These are phyloP conservation scores for Fusarium pseudocircinatum DNA, from an alignment of 2,329 filamentous ascomycete species.

Conservation along the genomic window DNA sequence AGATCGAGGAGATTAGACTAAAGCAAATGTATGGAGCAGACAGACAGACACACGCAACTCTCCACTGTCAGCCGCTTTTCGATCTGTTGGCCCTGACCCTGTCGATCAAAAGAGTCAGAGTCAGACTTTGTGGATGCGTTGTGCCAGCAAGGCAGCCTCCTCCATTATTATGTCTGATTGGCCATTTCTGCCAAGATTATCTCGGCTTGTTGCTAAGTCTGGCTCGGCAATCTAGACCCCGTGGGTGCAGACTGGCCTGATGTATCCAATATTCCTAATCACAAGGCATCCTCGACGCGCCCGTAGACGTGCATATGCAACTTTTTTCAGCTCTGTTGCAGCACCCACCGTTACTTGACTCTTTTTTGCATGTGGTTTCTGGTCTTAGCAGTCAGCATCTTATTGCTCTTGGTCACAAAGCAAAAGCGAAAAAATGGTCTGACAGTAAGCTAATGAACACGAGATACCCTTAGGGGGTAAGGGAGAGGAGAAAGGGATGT, in stretches of 20 bases:
- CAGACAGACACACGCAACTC: not conserved
- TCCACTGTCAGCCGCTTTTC: not conserved
- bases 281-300: slow-evolving; percentile 21
- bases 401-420: slow-evolving; percentile 8
- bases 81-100: not conserved
- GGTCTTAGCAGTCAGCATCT: slow-evolving; percentile 11
- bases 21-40: not conserved
- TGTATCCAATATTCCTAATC: not conserved
- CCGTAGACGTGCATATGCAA: slow-evolving; percentile 27
- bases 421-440: slow-evolving; percentile 5
- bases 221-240: slow-evolving; percentile 11
- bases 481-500: not conserved
- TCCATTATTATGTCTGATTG: not conserved
- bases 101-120: not conserved
- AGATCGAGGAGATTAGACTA: not conserved
- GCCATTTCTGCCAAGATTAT: not conserved
- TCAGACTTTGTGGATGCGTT: not conserved
- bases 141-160: not conserved
- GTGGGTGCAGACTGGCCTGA: slow-evolving; percentile 11
- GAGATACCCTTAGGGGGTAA: slow-evolving; percentile 6
- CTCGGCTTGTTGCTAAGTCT: slow-evolving; percentile 15
- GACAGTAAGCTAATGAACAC: slow-evolving; percentile 15
- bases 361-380: not conserved
- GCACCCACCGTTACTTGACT: not conserved
- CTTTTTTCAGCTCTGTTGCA: not conserved